Evolutionary conservation across 768 basidiomycete genomes (phyloP), one percentile per base, ranked within the genome.

Genomic region (Mycena olivaceomarginata): DNA sequence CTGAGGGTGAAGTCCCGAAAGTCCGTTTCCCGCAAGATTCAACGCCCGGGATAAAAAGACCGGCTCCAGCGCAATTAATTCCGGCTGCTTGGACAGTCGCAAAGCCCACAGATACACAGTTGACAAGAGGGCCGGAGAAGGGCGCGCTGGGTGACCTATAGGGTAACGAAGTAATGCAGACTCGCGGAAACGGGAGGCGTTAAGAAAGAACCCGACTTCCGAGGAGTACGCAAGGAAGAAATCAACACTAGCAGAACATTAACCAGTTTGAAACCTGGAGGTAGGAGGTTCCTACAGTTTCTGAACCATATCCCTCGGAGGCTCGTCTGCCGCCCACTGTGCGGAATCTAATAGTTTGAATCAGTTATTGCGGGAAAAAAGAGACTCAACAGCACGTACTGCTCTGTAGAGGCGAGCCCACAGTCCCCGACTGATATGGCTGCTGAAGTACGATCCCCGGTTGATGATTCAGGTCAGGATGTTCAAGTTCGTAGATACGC

Each of bases 181-280:
- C 53, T 84, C 80, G 5, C 87, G 85, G 70, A 94, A 91, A 8
- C 92, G 89, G 8, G 84, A 79, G 5, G 84, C 65, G 73, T 92
- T 84, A 45, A 95, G 86, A 83, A 93, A 94, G 74, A 94, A 90
- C 0, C 91, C 92, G 46, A 92, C 82, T 60, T 91, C 89, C 16
- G 86, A 84, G 0, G 89, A 86, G 77, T 90, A 86, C n/a, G 87
- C 85, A 4, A 91, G 79, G 81, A 95, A 90, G 1, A 69, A 77
- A 57, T 85, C 82, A 51, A 87, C 72, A 18, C 87, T 88, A 59
- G 40, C 20, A 1, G n/a, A n/a, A 48, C 5, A 66, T 43, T 63
- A 8, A 68, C 13, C 56, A 31, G 31, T 7, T 31, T 16, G 16
- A 37, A 59, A 22, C 3, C 11, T 16, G 9, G 59, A 40, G 3